These are phyloP conservation scores for Bryoglossum gracile DNA, from an alignment of 495 filamentous ascomycete genomes.

Conservation along the genomic window DNA sequence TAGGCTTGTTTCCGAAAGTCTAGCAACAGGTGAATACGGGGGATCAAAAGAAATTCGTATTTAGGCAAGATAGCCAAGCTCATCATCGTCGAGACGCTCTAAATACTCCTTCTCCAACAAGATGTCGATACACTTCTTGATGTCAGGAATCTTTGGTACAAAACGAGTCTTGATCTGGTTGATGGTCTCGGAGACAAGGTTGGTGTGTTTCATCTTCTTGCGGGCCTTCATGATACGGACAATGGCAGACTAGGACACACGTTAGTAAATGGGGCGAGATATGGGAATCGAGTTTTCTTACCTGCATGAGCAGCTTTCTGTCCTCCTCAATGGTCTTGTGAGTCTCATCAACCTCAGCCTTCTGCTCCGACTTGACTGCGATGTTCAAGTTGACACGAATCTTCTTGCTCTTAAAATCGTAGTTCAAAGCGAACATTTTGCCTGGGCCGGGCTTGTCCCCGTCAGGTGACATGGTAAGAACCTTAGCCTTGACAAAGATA, in stretches of 20 bases:
- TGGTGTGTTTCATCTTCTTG: constrained; percentile 95
- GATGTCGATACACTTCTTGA: constrained; percentile 99
- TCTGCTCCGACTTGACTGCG: constrained; percentile 86
- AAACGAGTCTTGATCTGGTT: constrained; percentile 92
- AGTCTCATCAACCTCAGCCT: constrained; percentile 91
- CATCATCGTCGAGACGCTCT: constrained; percentile 88
- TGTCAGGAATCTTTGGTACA: constrained; percentile 83
- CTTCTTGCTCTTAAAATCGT: constrained; percentile 96
- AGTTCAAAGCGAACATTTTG: constrained; percentile 73
- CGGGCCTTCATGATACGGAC: constrained; percentile 99
- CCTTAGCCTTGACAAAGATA: constrained; percentile 85
- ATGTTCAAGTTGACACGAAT: constrained; percentile 94
- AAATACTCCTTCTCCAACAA: constrained; percentile 99
- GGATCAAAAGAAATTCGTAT: constrained; percentile 7
- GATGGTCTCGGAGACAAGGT: constrained; percentile 90
- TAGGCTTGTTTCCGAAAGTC: not conserved
- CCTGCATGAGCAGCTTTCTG: constrained; percentile 91
- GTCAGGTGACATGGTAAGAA: constrained; percentile 63
- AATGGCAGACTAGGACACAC: constrained; percentile 70
- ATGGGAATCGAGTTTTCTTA: constrained; percentile 40
- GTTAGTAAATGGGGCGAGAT: constrained; percentile 25
- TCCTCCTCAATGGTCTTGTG: constrained; percentile 99
- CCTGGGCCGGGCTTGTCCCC: constrained; percentile 68
- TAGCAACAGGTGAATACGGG: constrained; percentile 3
- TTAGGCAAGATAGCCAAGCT: constrained; percentile 84